A percentile compares a stretch with the other conserved stretches of the same genome.
These are phyloP conservation scores for Xanthoconium purpureum DNA, from an alignment of 768 basidiomycete species.

Conservation along the genomic window DNA sequence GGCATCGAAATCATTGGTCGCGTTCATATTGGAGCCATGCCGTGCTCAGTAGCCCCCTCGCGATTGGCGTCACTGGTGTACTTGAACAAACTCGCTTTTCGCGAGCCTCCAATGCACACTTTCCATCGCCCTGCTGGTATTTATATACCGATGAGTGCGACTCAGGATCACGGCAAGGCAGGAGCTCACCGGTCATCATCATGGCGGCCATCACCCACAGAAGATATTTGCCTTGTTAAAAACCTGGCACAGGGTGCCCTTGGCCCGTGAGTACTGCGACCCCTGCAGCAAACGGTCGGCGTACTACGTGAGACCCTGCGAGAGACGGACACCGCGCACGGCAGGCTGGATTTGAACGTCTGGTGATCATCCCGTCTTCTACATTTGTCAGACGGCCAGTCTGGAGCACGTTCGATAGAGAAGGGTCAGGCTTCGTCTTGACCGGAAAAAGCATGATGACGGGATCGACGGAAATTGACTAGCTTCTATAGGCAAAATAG, in stretches of 20 bases:
- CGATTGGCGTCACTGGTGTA: too few relatives aligned
- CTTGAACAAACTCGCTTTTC: too few relatives aligned
- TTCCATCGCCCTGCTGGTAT: not conserved
- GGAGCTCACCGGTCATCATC: not conserved
- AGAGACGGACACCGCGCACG: not conserved
- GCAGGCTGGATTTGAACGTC: not conserved
- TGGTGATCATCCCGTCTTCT: not conserved
- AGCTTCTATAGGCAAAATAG: constrained; percentile 25
- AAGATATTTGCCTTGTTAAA: not conserved
- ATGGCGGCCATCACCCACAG: too few relatives aligned
- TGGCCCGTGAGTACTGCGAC: constrained; percentile 4
- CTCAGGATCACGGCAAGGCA: not conserved
- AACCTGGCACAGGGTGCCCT: not conserved
- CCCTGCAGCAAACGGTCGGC: constrained; percentile 5
- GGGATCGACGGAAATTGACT: constrained; percentile 19
- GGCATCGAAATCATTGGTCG: not conserved
- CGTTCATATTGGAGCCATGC: not conserved
- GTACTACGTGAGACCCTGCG: not conserved
- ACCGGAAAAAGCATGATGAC: not conserved
- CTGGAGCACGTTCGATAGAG: not conserved
- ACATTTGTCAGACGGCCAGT: not conserved
- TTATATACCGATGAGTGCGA: not conserved
- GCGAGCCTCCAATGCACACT: too few relatives aligned
- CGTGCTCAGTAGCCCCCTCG: too few relatives aligned
- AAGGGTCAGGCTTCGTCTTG: not conserved